Percentiles rank a stretch among this genome's conserved stretches.
These are phyloP conservation scores for Diaporthe vaccinii DNA, from an alignment of 2,329 filamentous ascomycete species.

Conservation along the genomic window DNA sequence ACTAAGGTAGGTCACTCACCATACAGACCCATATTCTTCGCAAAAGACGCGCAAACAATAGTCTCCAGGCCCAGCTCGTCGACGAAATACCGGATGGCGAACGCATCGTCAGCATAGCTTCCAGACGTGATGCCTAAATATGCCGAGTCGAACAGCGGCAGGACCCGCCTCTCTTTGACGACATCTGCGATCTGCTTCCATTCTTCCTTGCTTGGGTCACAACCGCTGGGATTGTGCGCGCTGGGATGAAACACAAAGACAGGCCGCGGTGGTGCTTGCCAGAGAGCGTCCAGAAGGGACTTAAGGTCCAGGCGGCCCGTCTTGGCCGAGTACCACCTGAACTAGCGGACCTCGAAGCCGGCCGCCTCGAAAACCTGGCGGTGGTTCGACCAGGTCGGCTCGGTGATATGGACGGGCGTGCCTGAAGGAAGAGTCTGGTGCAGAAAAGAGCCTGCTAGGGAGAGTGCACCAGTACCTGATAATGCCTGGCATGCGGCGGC, in stretches of 20 bases:
- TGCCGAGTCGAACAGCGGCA: constrained; percentile 51
- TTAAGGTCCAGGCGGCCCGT: constrained; percentile 51
- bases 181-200: constrained; percentile 48
- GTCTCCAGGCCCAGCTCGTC: constrained; percentile 59
- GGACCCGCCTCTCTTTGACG: constrained; percentile 43
- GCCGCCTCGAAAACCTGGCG: constrained; percentile 51
- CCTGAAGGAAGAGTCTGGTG: constrained; percentile 44
- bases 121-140: constrained; percentile 51
- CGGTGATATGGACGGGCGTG: constrained; percentile 52
- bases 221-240: constrained; percentile 59
- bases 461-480: constrained; percentile 56
- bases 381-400: constrained; percentile 59
- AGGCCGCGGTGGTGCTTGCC: constrained; percentile 45
- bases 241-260: constrained; percentile 56
- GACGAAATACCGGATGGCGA: constrained; percentile 49
- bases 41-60: constrained; percentile 71
- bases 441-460: constrained; percentile 51
- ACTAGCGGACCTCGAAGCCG: constrained; percentile 49
- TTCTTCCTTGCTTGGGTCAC: constrained; percentile 52
- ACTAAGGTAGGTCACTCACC: background rate
- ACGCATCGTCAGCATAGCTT: constrained; percentile 48
- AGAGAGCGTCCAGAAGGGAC: constrained; percentile 46
- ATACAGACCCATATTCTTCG: constrained; percentile 68
- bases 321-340: constrained; percentile 55
- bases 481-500: constrained; percentile 48